These are phyloP conservation scores for Daldinia sp. DNA, from an alignment of 2,329 filamentous ascomycete species.

Conservation along the genomic window DNA sequence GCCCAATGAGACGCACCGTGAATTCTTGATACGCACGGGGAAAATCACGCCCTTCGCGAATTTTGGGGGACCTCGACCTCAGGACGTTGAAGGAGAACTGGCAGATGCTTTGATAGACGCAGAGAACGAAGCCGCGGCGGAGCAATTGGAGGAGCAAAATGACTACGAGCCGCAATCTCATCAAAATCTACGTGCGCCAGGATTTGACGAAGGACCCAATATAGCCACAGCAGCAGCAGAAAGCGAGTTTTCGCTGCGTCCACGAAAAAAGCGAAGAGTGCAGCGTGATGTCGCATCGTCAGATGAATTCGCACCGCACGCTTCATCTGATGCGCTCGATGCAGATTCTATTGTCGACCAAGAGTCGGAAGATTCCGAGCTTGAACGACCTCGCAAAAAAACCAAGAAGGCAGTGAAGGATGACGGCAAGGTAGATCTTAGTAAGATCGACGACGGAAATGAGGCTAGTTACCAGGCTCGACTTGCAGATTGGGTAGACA, in stretches of 20 bases:
- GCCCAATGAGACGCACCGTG: constrained; percentile 82
- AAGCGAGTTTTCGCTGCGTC: constrained; percentile 65
- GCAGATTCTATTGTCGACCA: constrained; percentile 46
- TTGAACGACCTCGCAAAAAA: constrained; percentile 53
- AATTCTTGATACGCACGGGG: constrained; percentile 92
- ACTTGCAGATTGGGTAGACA: constrained; percentile 76
- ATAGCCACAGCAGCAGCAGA: constrained; percentile 49
- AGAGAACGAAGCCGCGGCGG: constrained; percentile 73
- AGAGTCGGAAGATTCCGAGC: constrained; percentile 52
- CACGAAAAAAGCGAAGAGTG: constrained; percentile 63
- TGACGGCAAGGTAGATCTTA: constrained; percentile 58
- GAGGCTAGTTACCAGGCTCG: constrained; percentile 81
- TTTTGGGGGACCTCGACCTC: constrained; percentile 69
- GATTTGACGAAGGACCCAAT: constrained; percentile 66
- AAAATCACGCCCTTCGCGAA: constrained; percentile 97
- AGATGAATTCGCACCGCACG: constrained; percentile 56
- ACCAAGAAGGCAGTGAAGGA: constrained; percentile 52
- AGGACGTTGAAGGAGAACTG: constrained; percentile 72
- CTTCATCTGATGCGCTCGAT: constrained; percentile 40
- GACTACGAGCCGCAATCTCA: constrained; percentile 68
- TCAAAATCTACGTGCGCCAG: constrained; percentile 75
- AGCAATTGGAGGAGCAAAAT: constrained; percentile 55
- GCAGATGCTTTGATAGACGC: constrained; percentile 82
- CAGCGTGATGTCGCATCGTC: constrained; percentile 50
- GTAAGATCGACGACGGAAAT: constrained; percentile 84